Evolutionary conservation across 768 basidiomycete genomes (phyloP).

Genomic region (Amanita molliuscula): DNA sequence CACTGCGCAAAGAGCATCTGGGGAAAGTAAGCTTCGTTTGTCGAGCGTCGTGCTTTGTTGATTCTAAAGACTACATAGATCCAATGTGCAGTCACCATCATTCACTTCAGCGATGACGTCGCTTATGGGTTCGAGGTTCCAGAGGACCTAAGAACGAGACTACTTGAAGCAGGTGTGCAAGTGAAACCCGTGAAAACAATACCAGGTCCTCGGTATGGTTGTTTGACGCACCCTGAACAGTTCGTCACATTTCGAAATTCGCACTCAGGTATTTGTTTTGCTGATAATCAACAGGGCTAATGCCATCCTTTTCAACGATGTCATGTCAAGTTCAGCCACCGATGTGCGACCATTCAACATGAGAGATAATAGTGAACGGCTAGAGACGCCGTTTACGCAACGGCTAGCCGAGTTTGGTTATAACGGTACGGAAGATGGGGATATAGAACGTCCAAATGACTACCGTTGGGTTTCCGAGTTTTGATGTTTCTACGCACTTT

Average conservation of each 20-base stretch:
- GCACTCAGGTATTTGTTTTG: background rate
- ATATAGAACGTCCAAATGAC: too few species aligned
- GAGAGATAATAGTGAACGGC: background rate
- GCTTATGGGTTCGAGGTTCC: constrained; percentile 17
- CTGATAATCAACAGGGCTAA: background rate
- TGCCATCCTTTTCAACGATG: background rate
- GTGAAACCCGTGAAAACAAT: constrained; percentile 14
- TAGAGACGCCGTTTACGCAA: background rate
- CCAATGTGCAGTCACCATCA: constrained; percentile 17
- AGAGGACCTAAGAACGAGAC: constrained; percentile 11
- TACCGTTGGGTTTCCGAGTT: too few species aligned
- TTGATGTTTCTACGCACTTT: too few species aligned
- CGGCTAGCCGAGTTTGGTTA: background rate
- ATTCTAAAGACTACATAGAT: constrained; percentile 11
- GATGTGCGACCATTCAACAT: background rate
- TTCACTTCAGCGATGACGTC: constrained; percentile 20
- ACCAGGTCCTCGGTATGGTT: constrained; percentile 19
- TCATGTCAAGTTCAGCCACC: background rate
- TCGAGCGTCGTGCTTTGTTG: background rate
- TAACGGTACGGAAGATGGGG: background rate
- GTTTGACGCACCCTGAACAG: constrained; percentile 16
- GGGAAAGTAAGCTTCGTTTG: constrained; percentile 12
- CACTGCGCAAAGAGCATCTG: constrained; percentile 9
- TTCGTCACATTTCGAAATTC: constrained; percentile 8
- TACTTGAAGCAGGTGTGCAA: constrained; percentile 14